Conservation (phyloP, 202 grass and related monocot genomes). For the Musa balbisiana region DNA sequence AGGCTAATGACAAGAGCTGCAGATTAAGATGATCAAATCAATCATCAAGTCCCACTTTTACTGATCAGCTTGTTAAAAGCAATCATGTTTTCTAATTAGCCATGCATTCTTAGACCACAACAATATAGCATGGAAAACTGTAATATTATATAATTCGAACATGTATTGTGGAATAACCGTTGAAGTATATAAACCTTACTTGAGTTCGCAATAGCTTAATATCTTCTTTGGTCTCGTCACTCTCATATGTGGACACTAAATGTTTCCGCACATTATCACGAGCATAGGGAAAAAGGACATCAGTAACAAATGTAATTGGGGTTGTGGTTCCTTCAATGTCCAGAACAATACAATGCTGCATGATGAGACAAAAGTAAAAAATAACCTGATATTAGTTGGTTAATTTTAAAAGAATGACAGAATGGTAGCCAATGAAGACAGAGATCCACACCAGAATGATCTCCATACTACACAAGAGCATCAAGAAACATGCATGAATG, state of each 20-base stretch:
- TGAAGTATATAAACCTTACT: slow-evolving; percentile 38
- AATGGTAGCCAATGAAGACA: slow-evolving; percentile 10
- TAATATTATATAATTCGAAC: neutral
- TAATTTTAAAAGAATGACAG: slow-evolving; percentile 6
- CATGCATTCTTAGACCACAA: too few relatives aligned
- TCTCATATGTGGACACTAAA: slow-evolving; percentile 58
- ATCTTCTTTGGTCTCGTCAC: slow-evolving; percentile 77
- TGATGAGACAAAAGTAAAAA: slow-evolving; percentile 20
- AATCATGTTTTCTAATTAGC: too few relatives aligned
- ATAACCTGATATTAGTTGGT: neutral
- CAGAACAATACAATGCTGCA: slow-evolving; percentile 63
- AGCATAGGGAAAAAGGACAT: slow-evolving; percentile 97
- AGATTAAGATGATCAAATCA: too few relatives aligned
- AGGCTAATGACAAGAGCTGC: too few relatives aligned
- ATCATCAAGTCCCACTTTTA: too few relatives aligned
- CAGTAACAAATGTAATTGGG: slow-evolving; percentile 93
- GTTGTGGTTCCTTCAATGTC: slow-evolving; percentile 98
- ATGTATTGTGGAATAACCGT: neutral
- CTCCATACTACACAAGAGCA: neutral
- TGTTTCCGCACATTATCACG: slow-evolving; percentile 85
- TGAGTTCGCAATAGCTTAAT: slow-evolving; percentile 69
- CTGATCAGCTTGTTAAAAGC: too few relatives aligned
- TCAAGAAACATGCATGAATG: neutral
- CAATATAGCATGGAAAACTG: too few relatives aligned
- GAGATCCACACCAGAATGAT: slow-evolving; percentile 1